Evolutionary conservation across 495 filamentous ascomycete genomes (phyloP).

Genomic region (Aspergillus mulundensis): DNA sequence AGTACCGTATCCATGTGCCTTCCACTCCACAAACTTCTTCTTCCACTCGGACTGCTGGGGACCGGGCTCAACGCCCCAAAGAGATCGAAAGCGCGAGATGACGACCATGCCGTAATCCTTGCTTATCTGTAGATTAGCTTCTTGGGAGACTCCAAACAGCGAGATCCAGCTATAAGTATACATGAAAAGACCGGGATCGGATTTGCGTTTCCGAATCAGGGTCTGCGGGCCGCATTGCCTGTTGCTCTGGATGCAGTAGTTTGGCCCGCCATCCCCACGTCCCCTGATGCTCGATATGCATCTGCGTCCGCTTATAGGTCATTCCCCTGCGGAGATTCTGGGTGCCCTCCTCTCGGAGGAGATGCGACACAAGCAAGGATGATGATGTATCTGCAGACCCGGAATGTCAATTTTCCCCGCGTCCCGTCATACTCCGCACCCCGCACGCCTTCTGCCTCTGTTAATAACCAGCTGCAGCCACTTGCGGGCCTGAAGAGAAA

Average conservation of each 20-base stretch:
- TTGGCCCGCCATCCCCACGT: too few species aligned
- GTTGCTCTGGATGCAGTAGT: too few species aligned
- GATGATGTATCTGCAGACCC: not conserved
- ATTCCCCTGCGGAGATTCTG: not conserved
- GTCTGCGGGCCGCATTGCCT: too few species aligned
- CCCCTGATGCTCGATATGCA: too few species aligned
- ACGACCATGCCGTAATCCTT: slow-evolving; percentile 4
- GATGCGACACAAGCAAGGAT: not conserved
- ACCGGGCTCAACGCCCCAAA: slow-evolving; percentile 3
- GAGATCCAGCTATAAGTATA: too few species aligned
- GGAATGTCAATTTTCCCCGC: not conserved
- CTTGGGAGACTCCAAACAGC: not conserved
- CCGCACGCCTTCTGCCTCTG: not conserved
- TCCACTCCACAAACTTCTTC: slow-evolving; percentile 8
- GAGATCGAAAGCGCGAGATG: slow-evolving; percentile 3
- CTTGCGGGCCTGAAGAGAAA: not conserved
- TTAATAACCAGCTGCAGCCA: not conserved
- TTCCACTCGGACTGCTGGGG: slow-evolving; percentile 1
- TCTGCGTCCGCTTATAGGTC: too few species aligned
- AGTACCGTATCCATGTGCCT: slow-evolving; percentile 26
- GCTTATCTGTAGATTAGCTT: too few species aligned
- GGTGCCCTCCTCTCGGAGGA: not conserved
- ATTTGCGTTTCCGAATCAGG: too few species aligned
- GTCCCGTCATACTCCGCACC: not conserved
- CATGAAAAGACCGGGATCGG: too few species aligned